phyloP scores from a whole-genome alignment of 176 grass and related monocot genomes.

The Oryza glumipatula region DNA sequence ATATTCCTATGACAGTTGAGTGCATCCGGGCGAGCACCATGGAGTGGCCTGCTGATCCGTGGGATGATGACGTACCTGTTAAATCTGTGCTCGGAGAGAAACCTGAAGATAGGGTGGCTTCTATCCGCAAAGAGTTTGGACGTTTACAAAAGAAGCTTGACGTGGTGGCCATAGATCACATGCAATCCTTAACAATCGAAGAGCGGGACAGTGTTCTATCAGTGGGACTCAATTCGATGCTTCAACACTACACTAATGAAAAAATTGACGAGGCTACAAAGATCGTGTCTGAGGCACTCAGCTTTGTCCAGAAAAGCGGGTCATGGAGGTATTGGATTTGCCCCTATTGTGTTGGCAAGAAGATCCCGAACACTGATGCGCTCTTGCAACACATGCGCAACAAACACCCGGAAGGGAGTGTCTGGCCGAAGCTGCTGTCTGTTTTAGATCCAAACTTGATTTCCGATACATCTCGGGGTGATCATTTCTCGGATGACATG shows the following conservation, averaged over 20 bases:
- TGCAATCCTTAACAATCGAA: background rate
- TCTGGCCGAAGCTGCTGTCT: background rate
- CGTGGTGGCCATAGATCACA: background rate
- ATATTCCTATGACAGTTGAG: background rate
- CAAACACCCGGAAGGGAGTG: background rate
- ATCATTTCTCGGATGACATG: background rate
- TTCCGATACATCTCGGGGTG: background rate
- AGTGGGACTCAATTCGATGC: background rate
- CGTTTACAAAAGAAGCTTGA: background rate
- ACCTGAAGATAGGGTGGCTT: background rate
- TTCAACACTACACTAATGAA: background rate
- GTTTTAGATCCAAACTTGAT: background rate
- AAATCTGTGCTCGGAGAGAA: background rate
- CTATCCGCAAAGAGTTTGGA: background rate
- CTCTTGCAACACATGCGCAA: background rate
- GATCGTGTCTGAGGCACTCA: background rate
- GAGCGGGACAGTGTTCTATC: background rate
- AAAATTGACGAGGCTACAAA: background rate
- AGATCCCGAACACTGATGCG: background rate
- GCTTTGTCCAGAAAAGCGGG: background rate
- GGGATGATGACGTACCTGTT: background rate
- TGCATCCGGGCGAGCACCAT: background rate
- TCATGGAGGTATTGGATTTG: conserved; percentile 19
- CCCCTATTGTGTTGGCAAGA: conserved; percentile 14
- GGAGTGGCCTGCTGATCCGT: background rate